Conservation (phyloP, 148 eudicot genomes). For the Spergularia marina region DNA sequence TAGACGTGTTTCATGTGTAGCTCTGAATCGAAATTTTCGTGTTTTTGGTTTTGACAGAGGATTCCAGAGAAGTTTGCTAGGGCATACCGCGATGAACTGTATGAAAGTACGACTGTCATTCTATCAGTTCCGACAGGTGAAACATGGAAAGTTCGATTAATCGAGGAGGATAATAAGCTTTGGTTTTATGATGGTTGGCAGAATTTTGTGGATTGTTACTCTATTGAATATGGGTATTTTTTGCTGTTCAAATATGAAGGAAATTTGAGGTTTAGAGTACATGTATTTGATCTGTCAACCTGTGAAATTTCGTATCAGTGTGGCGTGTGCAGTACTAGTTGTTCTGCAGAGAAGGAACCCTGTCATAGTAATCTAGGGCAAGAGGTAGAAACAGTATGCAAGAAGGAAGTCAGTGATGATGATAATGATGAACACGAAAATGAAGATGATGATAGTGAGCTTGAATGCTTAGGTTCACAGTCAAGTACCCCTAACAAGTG, state of each 20-base stretch:
- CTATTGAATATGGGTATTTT: slow-evolving; percentile 35
- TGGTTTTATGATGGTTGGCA: slow-evolving; percentile 47
- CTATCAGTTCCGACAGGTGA: slow-evolving; percentile 42
- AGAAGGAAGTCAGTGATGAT: slow-evolving; percentile 3
- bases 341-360: not conserved
- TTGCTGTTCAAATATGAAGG: slow-evolving; percentile 44
- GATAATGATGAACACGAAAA: slow-evolving; percentile 7
- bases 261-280: slow-evolving; percentile 35
- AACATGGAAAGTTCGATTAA: slow-evolving; percentile 32
- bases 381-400: not conserved
- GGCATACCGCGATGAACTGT: slow-evolving; percentile 23
- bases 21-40: not conserved
- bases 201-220: slow-evolving; percentile 37
- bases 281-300: slow-evolving; percentile 34
- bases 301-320: slow-evolving; percentile 42
- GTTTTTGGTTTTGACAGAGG: slow-evolving; percentile 19
- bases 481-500: not conserved
- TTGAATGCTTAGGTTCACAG: not conserved
- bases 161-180: slow-evolving; percentile 27
- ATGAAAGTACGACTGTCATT: slow-evolving; percentile 22
- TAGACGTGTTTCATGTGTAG: too few species aligned
- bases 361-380: not conserved
- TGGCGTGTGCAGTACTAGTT: not conserved
- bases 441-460: not conserved
- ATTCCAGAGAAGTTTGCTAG: slow-evolving; percentile 23